A percentile compares a stretch with the other conserved stretches of the same genome.
Evolutionary conservation across 805 yeast genomes (phyloP).

Genomic region (Kluyveromyces aestuarii): DNA sequence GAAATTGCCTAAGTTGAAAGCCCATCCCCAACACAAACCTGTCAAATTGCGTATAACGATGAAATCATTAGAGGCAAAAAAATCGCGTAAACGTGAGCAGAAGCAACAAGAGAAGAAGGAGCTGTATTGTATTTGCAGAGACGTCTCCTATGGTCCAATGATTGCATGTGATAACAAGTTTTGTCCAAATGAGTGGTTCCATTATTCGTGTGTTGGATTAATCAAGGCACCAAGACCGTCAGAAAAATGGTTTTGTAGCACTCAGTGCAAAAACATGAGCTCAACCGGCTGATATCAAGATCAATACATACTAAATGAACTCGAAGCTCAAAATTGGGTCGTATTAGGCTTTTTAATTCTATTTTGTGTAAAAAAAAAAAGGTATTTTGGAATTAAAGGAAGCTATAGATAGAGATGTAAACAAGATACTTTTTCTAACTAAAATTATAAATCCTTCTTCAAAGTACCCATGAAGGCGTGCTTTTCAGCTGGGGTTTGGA

Average conservation of each 20-base stretch:
- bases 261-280: constrained; percentile 23
- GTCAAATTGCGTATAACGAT: constrained; percentile 8
- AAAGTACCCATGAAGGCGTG: constrained; percentile 99
- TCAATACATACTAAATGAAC: no score
- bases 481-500: constrained; percentile 99
- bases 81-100: constrained; percentile 1
- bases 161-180: constrained; percentile 78
- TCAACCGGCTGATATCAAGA: no score
- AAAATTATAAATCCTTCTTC: constrained; percentile 82
- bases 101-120: constrained; percentile 6
- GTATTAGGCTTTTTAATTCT: not conserved
- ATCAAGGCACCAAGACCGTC: constrained; percentile 44
- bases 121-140: constrained; percentile 40
- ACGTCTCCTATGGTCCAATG: constrained; percentile 62
- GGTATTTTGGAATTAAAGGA: not conserved
- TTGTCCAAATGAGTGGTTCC: constrained; percentile 74
- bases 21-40: constrained; percentile 6
- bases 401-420: not conserved
- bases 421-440: constrained; percentile 1
- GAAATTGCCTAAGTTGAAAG: constrained; percentile 4
- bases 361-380: not conserved
- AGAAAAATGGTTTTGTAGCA: constrained; percentile 69
- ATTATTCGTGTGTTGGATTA: constrained; percentile 67
- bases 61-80: constrained; percentile 6
- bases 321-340: not conserved